These are phyloP conservation scores for Saccharomycopsis sp. DNA, from an alignment of 805 yeast genomes.

Conservation along the genomic window DNA sequence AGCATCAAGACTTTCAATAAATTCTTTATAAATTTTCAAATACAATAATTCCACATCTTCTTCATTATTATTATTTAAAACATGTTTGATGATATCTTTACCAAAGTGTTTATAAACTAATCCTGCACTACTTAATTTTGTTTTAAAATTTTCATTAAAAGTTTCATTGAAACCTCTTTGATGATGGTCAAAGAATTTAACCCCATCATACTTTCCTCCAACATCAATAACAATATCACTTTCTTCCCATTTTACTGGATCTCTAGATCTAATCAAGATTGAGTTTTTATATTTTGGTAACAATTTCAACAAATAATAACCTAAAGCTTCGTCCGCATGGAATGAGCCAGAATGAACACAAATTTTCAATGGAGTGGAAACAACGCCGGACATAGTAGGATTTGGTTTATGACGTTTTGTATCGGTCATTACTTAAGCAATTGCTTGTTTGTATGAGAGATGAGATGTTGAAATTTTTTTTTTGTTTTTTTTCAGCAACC, in stretches of 20 bases:
- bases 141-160: conserved; percentile 50
- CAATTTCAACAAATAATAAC: conserved; percentile 72
- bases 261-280: conserved; percentile 71
- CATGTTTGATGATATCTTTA: conserved; percentile 48
- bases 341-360: conserved; percentile 88
- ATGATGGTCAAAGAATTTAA: conserved; percentile 88
- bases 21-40: conserved; percentile 70
- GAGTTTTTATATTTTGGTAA: conserved; percentile 63
- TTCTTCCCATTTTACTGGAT: conserved; percentile 68
- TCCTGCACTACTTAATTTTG: conserved; percentile 91
- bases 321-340: conserved; percentile 95
- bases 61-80: conserved; percentile 30
- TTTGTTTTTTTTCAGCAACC: no score
- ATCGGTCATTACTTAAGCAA: no score
- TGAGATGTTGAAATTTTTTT: no score
- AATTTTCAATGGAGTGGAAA: conserved; percentile 34
- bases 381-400: conserved; percentile 18
- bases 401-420: not conserved
- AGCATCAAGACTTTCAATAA: conserved; percentile 89
- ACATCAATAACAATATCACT: conserved; percentile 95
- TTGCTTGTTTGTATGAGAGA: no score
- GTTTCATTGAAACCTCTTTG: conserved; percentile 82
- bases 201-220: conserved; percentile 79
- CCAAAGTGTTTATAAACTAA: conserved; percentile 83
- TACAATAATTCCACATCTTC: conserved; percentile 54